Percentiles rank a stretch among this genome's conserved stretches.
These are phyloP conservation scores for Neckera pumila DNA, from an alignment of 225 moss, liverwort and hornwort genomes.

Conservation along the genomic window DNA sequence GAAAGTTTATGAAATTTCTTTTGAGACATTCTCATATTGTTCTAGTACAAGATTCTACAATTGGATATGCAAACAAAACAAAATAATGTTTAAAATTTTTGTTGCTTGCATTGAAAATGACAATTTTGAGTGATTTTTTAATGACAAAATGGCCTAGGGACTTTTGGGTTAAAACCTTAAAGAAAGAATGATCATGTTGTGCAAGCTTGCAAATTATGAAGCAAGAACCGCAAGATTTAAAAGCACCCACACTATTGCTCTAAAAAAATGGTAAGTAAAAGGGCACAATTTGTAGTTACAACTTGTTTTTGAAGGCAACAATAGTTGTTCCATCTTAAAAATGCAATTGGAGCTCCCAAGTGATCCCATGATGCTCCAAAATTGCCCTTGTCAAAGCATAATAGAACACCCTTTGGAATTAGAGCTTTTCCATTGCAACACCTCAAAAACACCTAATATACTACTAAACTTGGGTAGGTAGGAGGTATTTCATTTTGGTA, in stretches of 20 bases:
- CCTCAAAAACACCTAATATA: rapidly evolving
- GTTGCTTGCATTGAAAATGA: too few relatives aligned
- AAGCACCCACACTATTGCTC: rapidly evolving
- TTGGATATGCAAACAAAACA: too few relatives aligned
- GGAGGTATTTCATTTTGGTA: rapidly evolving
- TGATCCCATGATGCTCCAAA: rapidly evolving
- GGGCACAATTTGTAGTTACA: too few relatives aligned
- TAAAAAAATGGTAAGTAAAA: not conserved
- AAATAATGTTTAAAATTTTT: too few relatives aligned
- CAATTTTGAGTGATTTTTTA: too few relatives aligned
- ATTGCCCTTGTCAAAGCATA: not conserved
- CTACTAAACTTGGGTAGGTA: rapidly evolving
- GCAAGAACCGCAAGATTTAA: not conserved
- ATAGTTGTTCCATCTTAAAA: not conserved
- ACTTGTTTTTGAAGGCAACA: rapidly evolving
- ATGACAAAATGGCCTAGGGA: too few relatives aligned
- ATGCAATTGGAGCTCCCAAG: not conserved
- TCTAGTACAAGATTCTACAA: too few relatives aligned
- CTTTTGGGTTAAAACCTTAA: not conserved
- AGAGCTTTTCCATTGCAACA: rapidly evolving
- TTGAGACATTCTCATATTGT: too few relatives aligned
- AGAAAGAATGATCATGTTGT: not conserved
- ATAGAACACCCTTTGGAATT: not conserved
- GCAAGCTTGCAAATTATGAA: not conserved
- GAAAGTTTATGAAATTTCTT: not conserved